Conservation (phyloP, 225 moss, liverwort and hornwort species). For the Physcomitrium patens region DNA sequence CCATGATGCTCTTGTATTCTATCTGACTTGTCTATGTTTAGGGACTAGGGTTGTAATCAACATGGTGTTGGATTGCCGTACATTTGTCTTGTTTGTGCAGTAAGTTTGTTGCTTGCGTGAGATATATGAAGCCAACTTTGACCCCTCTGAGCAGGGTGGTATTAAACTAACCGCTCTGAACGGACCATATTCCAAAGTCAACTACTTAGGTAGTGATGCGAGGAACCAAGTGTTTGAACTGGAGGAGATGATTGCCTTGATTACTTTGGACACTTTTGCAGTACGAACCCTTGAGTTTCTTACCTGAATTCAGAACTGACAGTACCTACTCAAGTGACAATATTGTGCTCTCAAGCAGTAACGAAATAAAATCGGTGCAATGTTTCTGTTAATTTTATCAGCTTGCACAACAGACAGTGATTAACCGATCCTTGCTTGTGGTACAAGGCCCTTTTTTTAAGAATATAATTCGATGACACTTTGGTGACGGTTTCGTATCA, state of each 20-base stretch:
- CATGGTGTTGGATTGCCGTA: too few species aligned
- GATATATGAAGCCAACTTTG: not conserved
- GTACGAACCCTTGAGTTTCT: slow-evolving; percentile 9
- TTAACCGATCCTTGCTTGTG: not conserved
- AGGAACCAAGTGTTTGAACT: not conserved
- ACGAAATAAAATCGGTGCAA: not conserved
- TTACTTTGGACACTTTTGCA: slow-evolving; percentile 12
- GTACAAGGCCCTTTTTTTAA: not conserved
- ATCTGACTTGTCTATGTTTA: too few species aligned
- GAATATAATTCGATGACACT: not conserved
- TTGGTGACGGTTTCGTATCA: not conserved
- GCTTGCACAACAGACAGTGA: slow-evolving; percentile 7
- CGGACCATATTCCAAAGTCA: slow-evolving; percentile 1
- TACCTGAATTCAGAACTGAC: slow-evolving; percentile 10
- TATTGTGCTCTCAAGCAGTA: slow-evolving; percentile 20
- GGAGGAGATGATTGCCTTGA: slow-evolving; percentile 16
- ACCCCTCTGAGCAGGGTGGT: slow-evolving; percentile 9
- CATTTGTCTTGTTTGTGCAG: not conserved
- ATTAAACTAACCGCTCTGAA: not conserved
- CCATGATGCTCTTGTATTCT: too few species aligned
- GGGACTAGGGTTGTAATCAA: too few species aligned
- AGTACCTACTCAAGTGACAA: slow-evolving; percentile 4
- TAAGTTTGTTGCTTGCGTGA: not conserved
- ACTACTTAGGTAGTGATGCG: not conserved
- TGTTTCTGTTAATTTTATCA: slow-evolving; percentile 1